phyloP scores from a whole-genome alignment of 345 rosid genomes.

The Sonneratia caseolaris region DNA sequence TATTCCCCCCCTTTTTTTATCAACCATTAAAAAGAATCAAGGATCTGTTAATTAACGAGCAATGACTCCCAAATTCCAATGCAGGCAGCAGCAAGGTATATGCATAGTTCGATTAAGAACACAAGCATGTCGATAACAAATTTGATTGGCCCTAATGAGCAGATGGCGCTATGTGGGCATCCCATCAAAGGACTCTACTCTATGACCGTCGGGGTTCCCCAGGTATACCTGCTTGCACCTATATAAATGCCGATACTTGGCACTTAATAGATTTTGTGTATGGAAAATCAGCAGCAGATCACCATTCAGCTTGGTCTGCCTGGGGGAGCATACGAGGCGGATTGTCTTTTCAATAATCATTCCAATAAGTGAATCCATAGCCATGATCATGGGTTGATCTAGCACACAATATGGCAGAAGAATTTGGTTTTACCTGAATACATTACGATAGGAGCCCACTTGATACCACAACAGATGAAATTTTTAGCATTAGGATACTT shows the following conservation, averaged over 20 bases:
- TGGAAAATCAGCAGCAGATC: background rate
- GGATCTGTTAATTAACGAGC: background rate
- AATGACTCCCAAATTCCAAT: background rate
- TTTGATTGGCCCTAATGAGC: constrained; percentile 33
- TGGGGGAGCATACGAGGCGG: too few species aligned
- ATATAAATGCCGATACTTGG: constrained; percentile 16
- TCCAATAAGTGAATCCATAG: too few species aligned
- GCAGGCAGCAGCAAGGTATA: constrained; percentile 16
- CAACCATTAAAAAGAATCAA: too few species aligned
- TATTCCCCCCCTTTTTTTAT: background rate
- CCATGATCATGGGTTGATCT: too few species aligned
- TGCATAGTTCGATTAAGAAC: constrained; percentile 29
- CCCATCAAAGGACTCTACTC: constrained; percentile 40
- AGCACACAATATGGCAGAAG: too few species aligned
- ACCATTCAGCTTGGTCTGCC: too few species aligned
- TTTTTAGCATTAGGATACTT: too few species aligned
- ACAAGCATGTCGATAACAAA: constrained; percentile 46
- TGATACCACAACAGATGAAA: too few species aligned
- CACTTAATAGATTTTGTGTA: background rate
- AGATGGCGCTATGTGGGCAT: constrained; percentile 35
- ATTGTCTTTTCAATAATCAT: background rate
- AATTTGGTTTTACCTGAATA: too few species aligned
- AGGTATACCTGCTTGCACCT: background rate
- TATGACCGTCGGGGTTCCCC: constrained; percentile 15
- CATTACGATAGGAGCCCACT: too few species aligned